These are phyloP conservation scores for Penicillium diatomitis DNA, from an alignment of 495 filamentous ascomycete genomes.

Conservation along the genomic window DNA sequence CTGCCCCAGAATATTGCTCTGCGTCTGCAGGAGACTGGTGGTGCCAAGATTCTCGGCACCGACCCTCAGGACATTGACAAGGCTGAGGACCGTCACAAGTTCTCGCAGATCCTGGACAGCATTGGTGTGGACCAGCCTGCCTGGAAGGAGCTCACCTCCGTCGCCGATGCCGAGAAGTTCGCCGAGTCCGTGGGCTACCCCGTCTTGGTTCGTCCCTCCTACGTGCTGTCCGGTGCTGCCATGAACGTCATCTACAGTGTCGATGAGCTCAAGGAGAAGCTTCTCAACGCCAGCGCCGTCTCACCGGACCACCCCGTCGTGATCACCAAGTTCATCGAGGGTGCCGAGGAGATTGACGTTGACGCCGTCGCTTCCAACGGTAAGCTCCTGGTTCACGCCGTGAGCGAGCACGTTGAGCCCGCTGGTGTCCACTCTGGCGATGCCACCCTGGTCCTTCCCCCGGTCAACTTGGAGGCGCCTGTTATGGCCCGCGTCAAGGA, in stretches of 20 bases:
- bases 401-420: constrained; percentile 93
- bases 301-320: constrained; percentile 95
- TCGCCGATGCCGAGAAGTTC: constrained; percentile 76
- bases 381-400: constrained; percentile 81
- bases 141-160: constrained; percentile 93
- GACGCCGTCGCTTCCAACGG: constrained; percentile 87
- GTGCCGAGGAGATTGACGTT: constrained; percentile 95
- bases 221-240: constrained; percentile 91
- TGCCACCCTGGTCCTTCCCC: constrained; percentile 85
- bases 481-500: constrained; percentile 82
- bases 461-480: constrained; percentile 60
- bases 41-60: constrained; percentile 83
- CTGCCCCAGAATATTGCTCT: constrained; percentile 96
- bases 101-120: constrained; percentile 91
- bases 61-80: constrained; percentile 92
- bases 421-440: constrained; percentile 96
- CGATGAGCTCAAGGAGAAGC: constrained; percentile 79
- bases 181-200: constrained; percentile 81
- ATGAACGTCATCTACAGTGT: constrained; percentile 95
- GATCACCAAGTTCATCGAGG: constrained; percentile 97
- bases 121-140: constrained; percentile 96
- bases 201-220: constrained; percentile 87
- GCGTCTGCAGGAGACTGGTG: constrained; percentile 82
- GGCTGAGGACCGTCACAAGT: constrained; percentile 95
- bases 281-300: constrained; percentile 80